These are phyloP conservation scores for Aphanomyces stellatus DNA, from an alignment of 352 stramenopile genomes.

Conservation along the genomic window DNA sequence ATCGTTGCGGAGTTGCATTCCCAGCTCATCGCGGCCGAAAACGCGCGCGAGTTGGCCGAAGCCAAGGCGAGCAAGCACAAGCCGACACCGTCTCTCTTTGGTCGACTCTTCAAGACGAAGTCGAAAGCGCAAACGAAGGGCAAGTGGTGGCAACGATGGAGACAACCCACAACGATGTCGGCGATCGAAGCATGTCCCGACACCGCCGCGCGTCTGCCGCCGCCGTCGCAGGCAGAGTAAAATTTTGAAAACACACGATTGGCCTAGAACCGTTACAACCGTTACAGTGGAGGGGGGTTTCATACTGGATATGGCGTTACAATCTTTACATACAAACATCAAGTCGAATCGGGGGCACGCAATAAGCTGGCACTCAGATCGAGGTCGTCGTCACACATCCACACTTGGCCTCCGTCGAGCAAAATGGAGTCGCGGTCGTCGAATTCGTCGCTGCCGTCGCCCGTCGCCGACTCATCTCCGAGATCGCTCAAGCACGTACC, in stretches of 20 bases:
- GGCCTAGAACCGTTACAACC: not conserved
- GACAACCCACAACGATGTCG: not conserved
- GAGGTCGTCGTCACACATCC: too few relatives aligned
- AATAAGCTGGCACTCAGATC: too few relatives aligned
- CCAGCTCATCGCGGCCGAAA: not conserved
- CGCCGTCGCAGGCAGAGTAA: too few relatives aligned
- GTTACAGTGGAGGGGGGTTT: not conserved
- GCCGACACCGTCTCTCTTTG: not conserved
- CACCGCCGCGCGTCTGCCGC: too few relatives aligned
- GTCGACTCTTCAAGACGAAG: not conserved
- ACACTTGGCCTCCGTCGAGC: too few relatives aligned
- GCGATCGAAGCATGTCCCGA: too few relatives aligned
- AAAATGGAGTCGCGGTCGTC: not conserved
- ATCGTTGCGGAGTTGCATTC: slow-evolving; percentile 10
- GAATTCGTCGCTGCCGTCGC: not conserved
- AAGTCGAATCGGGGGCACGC: too few relatives aligned
- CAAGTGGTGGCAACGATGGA: slow-evolving; percentile 7
- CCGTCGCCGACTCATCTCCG: too few relatives aligned
- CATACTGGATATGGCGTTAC: not conserved
- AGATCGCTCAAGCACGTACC: too few relatives aligned
- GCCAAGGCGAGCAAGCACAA: not conserved
- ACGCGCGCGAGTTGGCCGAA: not conserved
- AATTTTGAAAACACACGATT: not conserved
- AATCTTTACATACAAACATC: too few relatives aligned
- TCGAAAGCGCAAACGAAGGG: not conserved